These are phyloP conservation scores for Kentomonas sorsogonicus DNA, from an alignment of 208 protist species.

Conservation along the genomic window DNA sequence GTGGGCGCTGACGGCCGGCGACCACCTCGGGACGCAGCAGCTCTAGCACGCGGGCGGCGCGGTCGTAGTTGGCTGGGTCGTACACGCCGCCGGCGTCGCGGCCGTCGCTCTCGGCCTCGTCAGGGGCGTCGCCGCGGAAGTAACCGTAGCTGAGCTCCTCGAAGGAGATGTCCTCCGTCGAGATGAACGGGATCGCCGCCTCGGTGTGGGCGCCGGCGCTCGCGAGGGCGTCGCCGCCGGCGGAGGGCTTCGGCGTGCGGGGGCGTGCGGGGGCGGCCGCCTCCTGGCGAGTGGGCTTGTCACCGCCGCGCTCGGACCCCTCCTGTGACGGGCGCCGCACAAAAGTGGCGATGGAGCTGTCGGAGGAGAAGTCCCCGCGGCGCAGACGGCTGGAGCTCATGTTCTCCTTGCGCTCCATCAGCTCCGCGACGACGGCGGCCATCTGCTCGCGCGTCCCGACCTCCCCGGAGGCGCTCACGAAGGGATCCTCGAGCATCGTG, in stretches of 20 bases:
- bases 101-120: conserved; percentile 10
- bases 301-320: conserved; percentile 4
- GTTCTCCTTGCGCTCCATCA: conserved; percentile 25
- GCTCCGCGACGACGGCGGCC: conserved; percentile 46
- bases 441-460: conserved; percentile 61
- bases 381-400: conserved; percentile 24
- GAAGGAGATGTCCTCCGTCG: conserved; percentile 62
- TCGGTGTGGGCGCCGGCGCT: conserved; percentile 5
- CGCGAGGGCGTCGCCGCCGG: not conserved
- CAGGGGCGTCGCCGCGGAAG: conserved; percentile 7
- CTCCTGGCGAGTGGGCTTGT: conserved; percentile 7
- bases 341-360: conserved; percentile 46
- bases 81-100: not conserved
- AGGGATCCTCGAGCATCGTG: conserved; percentile 77
- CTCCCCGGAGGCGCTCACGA: conserved; percentile 48
- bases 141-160: conserved; percentile 43
- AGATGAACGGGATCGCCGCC: conserved; percentile 39
- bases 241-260: not conserved
- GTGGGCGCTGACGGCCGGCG: no score
- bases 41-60: not conserved
- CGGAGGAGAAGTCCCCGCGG: conserved; percentile 24
- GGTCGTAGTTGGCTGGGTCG: not conserved
- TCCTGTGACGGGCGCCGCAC: conserved; percentile 18
- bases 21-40: no score
- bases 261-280: conserved; percentile 6